Percentiles rank a stretch among this genome's conserved stretches.
Evolutionary conservation across 2,329 filamentous ascomycete species (phyloP).

Genomic region (Catunica adiposa): DNA sequence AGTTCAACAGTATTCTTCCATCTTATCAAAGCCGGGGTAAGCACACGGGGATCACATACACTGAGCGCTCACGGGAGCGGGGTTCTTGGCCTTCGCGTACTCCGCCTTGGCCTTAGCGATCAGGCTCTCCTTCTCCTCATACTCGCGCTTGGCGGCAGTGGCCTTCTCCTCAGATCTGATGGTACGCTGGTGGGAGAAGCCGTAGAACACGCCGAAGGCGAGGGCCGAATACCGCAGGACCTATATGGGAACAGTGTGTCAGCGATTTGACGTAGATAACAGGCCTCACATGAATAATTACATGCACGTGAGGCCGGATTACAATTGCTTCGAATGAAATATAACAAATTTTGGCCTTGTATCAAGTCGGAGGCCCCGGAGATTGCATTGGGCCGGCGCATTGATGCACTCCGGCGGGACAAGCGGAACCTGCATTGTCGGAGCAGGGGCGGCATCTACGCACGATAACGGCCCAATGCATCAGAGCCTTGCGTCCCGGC

Average conservation of each 20-base stretch:
- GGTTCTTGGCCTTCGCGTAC: conserved; percentile 60
- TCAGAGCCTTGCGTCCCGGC: background rate
- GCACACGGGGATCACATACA: conserved; percentile 17
- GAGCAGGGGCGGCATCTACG: background rate
- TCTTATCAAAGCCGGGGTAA: background rate
- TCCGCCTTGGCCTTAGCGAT: conserved; percentile 88
- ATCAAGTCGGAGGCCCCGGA: too few relatives aligned
- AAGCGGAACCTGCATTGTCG: background rate
- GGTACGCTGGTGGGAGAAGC: conserved; percentile 78
- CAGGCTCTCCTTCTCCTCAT: conserved; percentile 76
- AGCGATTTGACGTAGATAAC: background rate
- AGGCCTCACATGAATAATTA: background rate
- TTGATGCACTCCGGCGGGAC: background rate
- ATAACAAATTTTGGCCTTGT: background rate
- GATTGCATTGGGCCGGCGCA: background rate
- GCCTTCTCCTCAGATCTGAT: conserved; percentile 57
- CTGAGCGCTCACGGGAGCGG: conserved; percentile 21
- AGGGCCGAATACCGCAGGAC: conserved; percentile 95
- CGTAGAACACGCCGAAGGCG: conserved; percentile 82
- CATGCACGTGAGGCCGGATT: background rate
- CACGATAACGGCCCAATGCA: background rate
- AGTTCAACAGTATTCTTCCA: background rate
- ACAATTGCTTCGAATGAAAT: background rate
- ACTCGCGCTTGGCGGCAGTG: conserved; percentile 61
- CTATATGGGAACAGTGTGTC: conserved; percentile 29